A percentile compares a stretch with the other conserved stretches of the same genome.
Conservation (phyloP, 2,329 filamentous ascomycete genomes). For the Dactylonectria macrodidyma region DNA sequence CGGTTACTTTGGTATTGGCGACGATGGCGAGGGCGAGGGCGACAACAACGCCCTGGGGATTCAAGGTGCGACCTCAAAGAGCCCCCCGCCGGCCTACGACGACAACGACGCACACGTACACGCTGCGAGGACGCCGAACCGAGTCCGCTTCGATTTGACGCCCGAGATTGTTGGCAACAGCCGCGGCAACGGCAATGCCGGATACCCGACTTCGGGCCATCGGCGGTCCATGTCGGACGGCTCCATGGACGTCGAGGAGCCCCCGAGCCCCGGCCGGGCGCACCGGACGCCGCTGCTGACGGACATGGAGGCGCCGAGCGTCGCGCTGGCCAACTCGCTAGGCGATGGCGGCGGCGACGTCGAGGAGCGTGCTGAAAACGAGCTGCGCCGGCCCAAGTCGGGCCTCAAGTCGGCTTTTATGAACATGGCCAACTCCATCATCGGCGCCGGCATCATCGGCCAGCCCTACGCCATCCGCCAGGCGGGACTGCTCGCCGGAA, state of each 20-base stretch:
- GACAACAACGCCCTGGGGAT: constrained; percentile 36
- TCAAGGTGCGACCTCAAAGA: constrained; percentile 32
- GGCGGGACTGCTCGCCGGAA: constrained; percentile 86
- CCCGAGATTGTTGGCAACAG: constrained; percentile 59
- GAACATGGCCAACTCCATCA: constrained; percentile 99
- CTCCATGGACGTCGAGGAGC: constrained; percentile 67
- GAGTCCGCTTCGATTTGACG: constrained; percentile 80
- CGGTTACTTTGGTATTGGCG: constrained; percentile 46
- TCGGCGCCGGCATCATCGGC: constrained; percentile 81
- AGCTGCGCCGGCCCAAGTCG: constrained; percentile 81
- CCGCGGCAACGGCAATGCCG: constrained; percentile 41
- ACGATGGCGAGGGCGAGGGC: constrained; percentile 30
- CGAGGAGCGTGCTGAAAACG: constrained; percentile 64
- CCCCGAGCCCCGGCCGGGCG: constrained; percentile 61
- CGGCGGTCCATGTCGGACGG: constrained; percentile 46
- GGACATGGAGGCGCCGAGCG: constrained; percentile 85
- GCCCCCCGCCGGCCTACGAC: constrained; percentile 23
- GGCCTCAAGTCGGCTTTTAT: constrained; percentile 92
- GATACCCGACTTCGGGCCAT: constrained; percentile 27
- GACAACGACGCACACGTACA: constrained; percentile 37
- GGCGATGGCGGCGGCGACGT: constrained; percentile 54
- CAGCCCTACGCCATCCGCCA: constrained; percentile 98
- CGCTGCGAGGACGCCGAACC: constrained; percentile 68
- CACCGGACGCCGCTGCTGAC: constrained; percentile 83
- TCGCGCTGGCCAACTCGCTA: constrained; percentile 73